Base-by-base conservation (phyloP, 2,329 filamentous ascomycete genomes). In the Colletotrichum sp. region DNA sequence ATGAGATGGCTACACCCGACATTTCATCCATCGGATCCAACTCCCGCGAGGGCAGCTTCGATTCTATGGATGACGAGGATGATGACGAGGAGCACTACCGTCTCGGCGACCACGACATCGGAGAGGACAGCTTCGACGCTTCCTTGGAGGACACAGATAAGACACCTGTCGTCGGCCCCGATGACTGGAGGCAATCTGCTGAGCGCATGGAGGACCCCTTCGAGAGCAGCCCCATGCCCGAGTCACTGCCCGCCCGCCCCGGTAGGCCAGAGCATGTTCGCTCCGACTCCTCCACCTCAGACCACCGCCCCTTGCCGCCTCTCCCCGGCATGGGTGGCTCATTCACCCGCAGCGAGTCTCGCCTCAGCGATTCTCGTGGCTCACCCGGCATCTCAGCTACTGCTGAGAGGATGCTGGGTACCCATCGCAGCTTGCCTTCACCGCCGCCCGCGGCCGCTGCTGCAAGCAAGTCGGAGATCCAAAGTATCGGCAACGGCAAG, bases 1-100 rank as follows among this genome's bases (percentile, higher is more conserved):
- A 98, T 84, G 97, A 98, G 85, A 96, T 98, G 94, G 94, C 95
- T 39, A 99, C 97, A 3, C 97, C 97, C 13, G 97, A 98, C 82
- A 91, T 98, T n/a, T 98, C 96, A 3, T 98, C 96, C 0, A 90
- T 98, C 28, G 95, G 95, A 30, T 96, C 95, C 65, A 96, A 94
- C 79, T 98, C 96, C 15, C 94, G 96, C 11, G 95, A 98, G 81
- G 95, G 96, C 57, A 98, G 96, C 86, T 98, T 95, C 83, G 96
- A 98, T 77, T 96, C 95, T 0, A 92, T 94, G 36, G 93, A 95
- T 15, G 92, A 94, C 30, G 93, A 94, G 22, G 94, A 91, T 79
- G 83, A 85, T 25, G 79, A 84, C 30, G 84, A 89, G 59, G 86
- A 87, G 25, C 86, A 87, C 74, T 90, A 87, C 76, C 82, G 84